Conservation (phyloP, 768 basidiomycete genomes). For the Suillus occidentalis region DNA sequence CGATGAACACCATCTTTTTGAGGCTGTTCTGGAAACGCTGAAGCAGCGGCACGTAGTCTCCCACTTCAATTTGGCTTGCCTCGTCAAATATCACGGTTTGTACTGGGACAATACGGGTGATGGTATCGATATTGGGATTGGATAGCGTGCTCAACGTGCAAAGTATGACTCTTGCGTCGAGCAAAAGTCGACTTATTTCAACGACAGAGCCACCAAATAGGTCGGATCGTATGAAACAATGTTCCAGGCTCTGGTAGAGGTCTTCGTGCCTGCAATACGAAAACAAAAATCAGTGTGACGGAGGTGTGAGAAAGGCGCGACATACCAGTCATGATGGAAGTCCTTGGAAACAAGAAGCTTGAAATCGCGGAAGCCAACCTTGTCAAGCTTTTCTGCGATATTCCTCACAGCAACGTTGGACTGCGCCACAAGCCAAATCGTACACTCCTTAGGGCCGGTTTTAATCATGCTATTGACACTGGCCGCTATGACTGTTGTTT, state of each 20-base stretch:
- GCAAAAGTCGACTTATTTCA: slow-evolving; percentile 19
- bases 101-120: slow-evolving; percentile 11
- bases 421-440: slow-evolving; percentile 45
- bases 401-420: slow-evolving; percentile 55
- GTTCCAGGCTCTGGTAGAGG: no score
- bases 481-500: slow-evolving; percentile 44
- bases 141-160: slow-evolving; percentile 52
- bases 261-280: no score
- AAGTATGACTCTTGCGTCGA: slow-evolving; percentile 38
- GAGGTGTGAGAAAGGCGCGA: background rate
- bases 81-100: no score
- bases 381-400: slow-evolving; percentile 45
- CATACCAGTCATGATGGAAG: slow-evolving; percentile 48
- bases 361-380: slow-evolving; percentile 33
- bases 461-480: slow-evolving; percentile 26
- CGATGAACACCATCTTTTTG: slow-evolving; percentile 38
- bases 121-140: slow-evolving; percentile 16
- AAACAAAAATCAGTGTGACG: background rate
- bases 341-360: slow-evolving; percentile 44
- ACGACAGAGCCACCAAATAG: no score
- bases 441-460: slow-evolving; percentile 9
- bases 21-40: slow-evolving; percentile 25
- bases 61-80: no score
- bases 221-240: no score
- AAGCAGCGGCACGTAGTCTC: slow-evolving; percentile 36